phyloP scores from a whole-genome alignment of 495 filamentous ascomycete genomes.

The Podospora anserina region DNA sequence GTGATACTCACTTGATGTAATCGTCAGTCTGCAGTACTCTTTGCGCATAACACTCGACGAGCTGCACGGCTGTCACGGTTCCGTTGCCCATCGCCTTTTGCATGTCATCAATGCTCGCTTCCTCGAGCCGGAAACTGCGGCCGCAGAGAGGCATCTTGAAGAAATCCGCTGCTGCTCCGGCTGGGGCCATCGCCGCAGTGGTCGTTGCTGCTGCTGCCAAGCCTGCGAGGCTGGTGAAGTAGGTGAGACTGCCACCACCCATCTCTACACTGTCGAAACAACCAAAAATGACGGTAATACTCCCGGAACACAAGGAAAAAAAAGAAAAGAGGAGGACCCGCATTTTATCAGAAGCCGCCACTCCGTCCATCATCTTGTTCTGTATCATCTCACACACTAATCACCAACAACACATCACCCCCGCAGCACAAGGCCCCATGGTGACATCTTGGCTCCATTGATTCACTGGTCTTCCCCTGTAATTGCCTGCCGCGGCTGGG shows the following conservation, averaged over 20 bases:
- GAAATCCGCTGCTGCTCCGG: conserved; percentile 11
- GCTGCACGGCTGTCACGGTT: conserved; percentile 43
- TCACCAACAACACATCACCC: not conserved
- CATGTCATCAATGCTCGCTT: conserved; percentile 48
- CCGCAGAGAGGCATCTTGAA: conserved; percentile 59
- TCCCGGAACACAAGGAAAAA: not conserved
- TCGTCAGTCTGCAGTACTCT: conserved; percentile 54
- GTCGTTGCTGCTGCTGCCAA: not conserved
- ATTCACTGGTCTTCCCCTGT: not conserved
- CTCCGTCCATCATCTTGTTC: not conserved
- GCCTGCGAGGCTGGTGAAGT: not conserved
- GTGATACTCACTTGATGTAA: conserved; percentile 54
- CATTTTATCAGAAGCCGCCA: not conserved
- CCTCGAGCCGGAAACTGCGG: conserved; percentile 56
- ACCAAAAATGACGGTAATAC: too few relatives aligned
- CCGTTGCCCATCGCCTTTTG: conserved; percentile 37
- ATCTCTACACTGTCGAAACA: not conserved
- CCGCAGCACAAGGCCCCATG: not conserved
- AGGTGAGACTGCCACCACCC: not conserved
- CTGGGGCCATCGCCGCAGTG: not conserved
- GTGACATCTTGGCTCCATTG: not conserved
- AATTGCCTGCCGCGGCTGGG: too few relatives aligned
- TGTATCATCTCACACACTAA: not conserved
- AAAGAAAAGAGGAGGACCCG: not conserved
- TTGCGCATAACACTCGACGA: conserved; percentile 51